phyloP scores from a whole-genome alignment of 371 early-diverging fungal genomes.

The Dipsacomyces acuminosporus region DNA sequence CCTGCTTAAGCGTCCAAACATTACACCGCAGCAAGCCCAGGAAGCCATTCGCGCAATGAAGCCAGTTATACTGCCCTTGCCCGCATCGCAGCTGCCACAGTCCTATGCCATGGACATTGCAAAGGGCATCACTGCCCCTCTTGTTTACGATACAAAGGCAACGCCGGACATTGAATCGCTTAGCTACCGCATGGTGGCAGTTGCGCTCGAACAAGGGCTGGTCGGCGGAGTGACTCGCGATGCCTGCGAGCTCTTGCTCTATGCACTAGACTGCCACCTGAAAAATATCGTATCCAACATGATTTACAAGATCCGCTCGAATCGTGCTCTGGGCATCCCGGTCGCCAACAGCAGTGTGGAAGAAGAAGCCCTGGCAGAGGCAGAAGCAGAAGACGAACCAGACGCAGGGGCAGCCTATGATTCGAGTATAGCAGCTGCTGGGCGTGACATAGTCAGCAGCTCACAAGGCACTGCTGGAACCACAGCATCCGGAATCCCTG shows the following conservation, averaged over 20 bases:
- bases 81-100: slow-evolving; percentile 51
- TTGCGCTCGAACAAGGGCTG: slow-evolving; percentile 67
- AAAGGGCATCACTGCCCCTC: slow-evolving; percentile 62
- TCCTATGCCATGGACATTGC: slow-evolving; percentile 62
- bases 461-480: too few relatives aligned
- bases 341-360: slow-evolving; percentile 17
- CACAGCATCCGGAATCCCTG: too few relatives aligned
- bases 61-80: slow-evolving; percentile 50
- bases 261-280: slow-evolving; percentile 71
- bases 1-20: slow-evolving; percentile 50
- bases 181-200: slow-evolving; percentile 65
- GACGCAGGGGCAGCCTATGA: background rate
- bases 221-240: slow-evolving; percentile 63
- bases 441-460: too few relatives aligned
- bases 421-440: too few relatives aligned
- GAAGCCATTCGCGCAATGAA: slow-evolving; percentile 50
- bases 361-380: background rate
- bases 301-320: slow-evolving; percentile 62
- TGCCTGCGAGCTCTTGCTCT: slow-evolving; percentile 61
- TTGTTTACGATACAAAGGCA: slow-evolving; percentile 67
- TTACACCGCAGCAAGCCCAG: slow-evolving; percentile 33
- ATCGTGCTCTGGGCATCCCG: slow-evolving; percentile 60
- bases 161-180: slow-evolving; percentile 64
- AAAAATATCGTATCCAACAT: slow-evolving; percentile 67
- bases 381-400: background rate